Evolutionary conservation across 371 early-diverging fungal species (phyloP).

Genomic region (Batkoa obscura): DNA sequence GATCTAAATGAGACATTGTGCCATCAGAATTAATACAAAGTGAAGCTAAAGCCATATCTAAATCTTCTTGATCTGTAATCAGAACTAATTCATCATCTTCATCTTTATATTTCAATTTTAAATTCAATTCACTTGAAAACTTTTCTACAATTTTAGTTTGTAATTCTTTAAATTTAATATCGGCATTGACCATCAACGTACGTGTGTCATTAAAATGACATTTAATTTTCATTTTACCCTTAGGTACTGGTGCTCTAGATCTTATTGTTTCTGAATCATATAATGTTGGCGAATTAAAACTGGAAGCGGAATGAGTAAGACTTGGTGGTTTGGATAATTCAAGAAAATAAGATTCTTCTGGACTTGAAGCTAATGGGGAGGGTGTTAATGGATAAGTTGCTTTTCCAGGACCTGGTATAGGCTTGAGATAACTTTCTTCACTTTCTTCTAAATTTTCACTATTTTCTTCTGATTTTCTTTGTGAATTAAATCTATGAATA

Average conservation of each 20-base stretch:
- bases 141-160: slow-evolving; percentile 41
- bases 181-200: slow-evolving; percentile 38
- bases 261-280: not conserved
- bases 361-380: not conserved
- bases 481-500: not conserved
- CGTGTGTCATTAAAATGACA: slow-evolving; percentile 54
- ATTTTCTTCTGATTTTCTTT: not conserved
- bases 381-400: slow-evolving; percentile 12
- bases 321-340: not conserved
- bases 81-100: slow-evolving; percentile 70
- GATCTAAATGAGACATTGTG: not conserved
- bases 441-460: not conserved
- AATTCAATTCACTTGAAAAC: slow-evolving; percentile 19
- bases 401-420: not conserved
- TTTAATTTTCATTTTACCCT: slow-evolving; percentile 45
- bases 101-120: slow-evolving; percentile 67
- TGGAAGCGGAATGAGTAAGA: not conserved
- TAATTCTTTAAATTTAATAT: slow-evolving; percentile 38
- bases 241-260: slow-evolving; percentile 1
- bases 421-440: not conserved
- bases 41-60: slow-evolving; percentile 55
- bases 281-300: not conserved
- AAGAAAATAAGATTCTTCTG: not conserved
- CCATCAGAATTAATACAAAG: slow-evolving; percentile 19
- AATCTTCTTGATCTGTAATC: slow-evolving; percentile 84